Evolutionary conservation across 805 yeast genomes (phyloP).

Genomic region (Candida sithepensis): DNA sequence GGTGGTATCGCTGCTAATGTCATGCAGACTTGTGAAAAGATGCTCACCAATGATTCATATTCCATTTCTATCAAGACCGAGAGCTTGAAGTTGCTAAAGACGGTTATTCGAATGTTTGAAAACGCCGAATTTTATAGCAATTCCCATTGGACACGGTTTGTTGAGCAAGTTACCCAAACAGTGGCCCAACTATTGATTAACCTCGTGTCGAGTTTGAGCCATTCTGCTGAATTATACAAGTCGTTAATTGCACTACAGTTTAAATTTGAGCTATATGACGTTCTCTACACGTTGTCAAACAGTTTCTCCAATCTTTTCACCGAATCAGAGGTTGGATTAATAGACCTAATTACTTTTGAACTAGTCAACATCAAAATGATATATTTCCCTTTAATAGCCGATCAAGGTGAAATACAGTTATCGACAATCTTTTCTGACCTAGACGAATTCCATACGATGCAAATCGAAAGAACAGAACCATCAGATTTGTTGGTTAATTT

Average conservation of each 20-base stretch:
- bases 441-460: conserved; percentile 15
- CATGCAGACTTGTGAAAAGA: conserved; percentile 43
- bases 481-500: conserved; percentile 15
- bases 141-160: conserved; percentile 35
- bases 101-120: conserved; percentile 50
- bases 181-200: conserved; percentile 23
- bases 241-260: conserved; percentile 22
- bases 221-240: background rate
- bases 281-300: conserved; percentile 24
- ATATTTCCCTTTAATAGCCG: conserved; percentile 16
- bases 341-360: conserved; percentile 17
- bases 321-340: conserved; percentile 5
- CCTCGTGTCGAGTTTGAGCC: conserved; percentile 8
- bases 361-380: conserved; percentile 14
- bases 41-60: conserved; percentile 30
- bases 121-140: conserved; percentile 44
- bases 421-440: conserved; percentile 18
- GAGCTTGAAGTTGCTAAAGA: conserved; percentile 49
- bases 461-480: conserved; percentile 24
- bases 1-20: conserved; percentile 62
- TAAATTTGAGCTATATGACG: conserved; percentile 27
- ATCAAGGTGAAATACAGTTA: conserved; percentile 1
- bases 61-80: conserved; percentile 39
- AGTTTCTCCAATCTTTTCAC: conserved; percentile 22
- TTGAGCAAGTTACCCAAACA: conserved; percentile 27